Conservation (phyloP, 345 rosid species). For the Excoecaria agallocha region DNA sequence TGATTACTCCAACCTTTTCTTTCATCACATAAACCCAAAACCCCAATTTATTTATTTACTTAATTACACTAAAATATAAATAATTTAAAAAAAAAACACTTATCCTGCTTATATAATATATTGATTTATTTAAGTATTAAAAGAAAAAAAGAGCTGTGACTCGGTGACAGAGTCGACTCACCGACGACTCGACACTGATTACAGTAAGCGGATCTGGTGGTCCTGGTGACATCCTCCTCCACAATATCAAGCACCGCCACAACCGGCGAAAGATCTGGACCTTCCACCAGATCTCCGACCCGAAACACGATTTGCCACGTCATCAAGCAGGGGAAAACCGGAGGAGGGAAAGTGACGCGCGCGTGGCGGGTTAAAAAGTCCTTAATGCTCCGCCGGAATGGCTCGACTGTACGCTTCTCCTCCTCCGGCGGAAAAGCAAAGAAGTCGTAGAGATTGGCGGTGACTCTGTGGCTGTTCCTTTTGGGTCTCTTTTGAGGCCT, state of each 20-base stretch:
- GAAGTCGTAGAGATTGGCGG: constrained; percentile 53
- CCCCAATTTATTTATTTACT: background rate
- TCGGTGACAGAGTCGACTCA: constrained; percentile 37
- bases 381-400: constrained; percentile 47
- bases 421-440: constrained; percentile 31
- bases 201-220: constrained; percentile 68
- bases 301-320: constrained; percentile 61
- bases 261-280: constrained; percentile 34
- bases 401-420: background rate
- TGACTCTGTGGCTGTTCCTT: constrained; percentile 36
- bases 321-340: constrained; percentile 49
- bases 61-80: too few species aligned
- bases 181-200: constrained; percentile 84
- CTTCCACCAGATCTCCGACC: constrained; percentile 43
- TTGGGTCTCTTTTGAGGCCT: constrained; percentile 52
- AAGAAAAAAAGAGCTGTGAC: background rate
- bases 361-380: constrained; percentile 49
- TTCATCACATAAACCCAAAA: background rate
- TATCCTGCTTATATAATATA: background rate
- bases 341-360: constrained; percentile 42
- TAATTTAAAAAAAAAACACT: too few species aligned
- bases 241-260: constrained; percentile 51
- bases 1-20: constrained; percentile 72
- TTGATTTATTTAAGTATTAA: too few species aligned
- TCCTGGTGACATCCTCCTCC: constrained; percentile 69